phyloP scores from a whole-genome alignment of 1,284 basidiomycete genomes.

The Takashimella koratensis region DNA sequence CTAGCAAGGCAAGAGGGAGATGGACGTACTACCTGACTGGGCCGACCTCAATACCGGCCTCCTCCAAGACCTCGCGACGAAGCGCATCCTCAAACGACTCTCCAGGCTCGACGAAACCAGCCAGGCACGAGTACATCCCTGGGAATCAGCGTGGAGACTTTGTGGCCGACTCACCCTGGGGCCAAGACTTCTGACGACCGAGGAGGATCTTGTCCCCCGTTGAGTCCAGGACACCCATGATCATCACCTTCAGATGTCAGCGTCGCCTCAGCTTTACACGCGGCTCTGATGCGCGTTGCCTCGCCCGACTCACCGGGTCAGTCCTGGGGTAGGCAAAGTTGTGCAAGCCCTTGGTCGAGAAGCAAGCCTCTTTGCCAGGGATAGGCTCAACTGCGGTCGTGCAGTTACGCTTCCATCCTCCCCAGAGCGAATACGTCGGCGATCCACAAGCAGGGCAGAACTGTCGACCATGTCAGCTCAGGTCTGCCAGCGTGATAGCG shows the following conservation, averaged over 20 bases:
- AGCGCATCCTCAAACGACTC: constrained; percentile 95
- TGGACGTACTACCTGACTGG: constrained; percentile 75
- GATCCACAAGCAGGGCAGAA: constrained; percentile 87
- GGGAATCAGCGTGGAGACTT: constrained; percentile 1
- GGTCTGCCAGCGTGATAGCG: constrained; percentile 15
- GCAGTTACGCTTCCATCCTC: constrained; percentile 90
- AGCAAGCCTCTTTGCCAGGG: constrained; percentile 33
- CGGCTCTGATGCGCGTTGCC: neutral
- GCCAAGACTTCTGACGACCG: constrained; percentile 63
- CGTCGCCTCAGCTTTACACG: no score
- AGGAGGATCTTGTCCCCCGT: constrained; percentile 76
- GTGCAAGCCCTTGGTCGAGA: constrained; percentile 68
- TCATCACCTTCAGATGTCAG: constrained; percentile 60
- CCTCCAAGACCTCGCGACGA: constrained; percentile 88
- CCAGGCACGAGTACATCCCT: constrained; percentile 73
- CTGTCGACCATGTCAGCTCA: constrained; percentile 53
- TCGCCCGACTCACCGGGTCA: constrained; percentile 55
- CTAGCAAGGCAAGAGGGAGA: no score
- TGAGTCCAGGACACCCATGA: constrained; percentile 80
- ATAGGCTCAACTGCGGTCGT: constrained; percentile 53
- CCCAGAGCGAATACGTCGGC: constrained; percentile 82
- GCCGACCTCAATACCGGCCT: constrained; percentile 82
- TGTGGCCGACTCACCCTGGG: constrained; percentile 43
- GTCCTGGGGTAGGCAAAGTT: constrained; percentile 87
- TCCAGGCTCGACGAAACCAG: constrained; percentile 90